A percentile compares a stretch with the other conserved stretches of the same genome.
Conservation (phyloP, 176 grass and related monocot species). For the Thalia dealbata region DNA sequence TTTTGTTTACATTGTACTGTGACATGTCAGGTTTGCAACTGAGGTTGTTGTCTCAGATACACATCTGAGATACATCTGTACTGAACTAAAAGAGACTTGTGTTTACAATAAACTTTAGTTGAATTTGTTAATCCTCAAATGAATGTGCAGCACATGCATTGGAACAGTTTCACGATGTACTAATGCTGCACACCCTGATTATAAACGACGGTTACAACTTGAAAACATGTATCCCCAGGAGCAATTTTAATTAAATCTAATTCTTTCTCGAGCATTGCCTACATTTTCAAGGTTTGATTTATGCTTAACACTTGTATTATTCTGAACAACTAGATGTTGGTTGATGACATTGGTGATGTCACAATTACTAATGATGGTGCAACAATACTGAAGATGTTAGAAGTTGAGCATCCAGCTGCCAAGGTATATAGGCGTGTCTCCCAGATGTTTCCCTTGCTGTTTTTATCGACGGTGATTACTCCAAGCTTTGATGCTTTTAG, state of each 20-base stretch:
- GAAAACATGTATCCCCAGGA: too few relatives aligned
- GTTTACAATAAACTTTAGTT: too few relatives aligned
- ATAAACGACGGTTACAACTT: too few relatives aligned
- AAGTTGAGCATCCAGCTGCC: slow-evolving; percentile 87
- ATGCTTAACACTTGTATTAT: not conserved
- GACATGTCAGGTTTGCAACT: not conserved
- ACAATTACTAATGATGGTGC: slow-evolving; percentile 95
- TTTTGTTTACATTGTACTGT: not conserved
- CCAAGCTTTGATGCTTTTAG: slow-evolving; percentile 28
- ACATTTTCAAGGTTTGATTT: not conserved
- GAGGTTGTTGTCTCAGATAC: too few relatives aligned
- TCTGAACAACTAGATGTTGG: slow-evolving; percentile 46
- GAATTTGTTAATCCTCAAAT: too few relatives aligned
- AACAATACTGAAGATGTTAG: slow-evolving; percentile 91
- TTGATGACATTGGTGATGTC: slow-evolving; percentile 93
- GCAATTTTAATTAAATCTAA: too few relatives aligned
- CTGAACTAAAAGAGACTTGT: too few relatives aligned
- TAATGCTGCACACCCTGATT: too few relatives aligned
- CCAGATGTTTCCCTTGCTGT: not conserved
- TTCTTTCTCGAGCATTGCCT: not conserved
- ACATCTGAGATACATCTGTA: too few relatives aligned
- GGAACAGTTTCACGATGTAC: too few relatives aligned
- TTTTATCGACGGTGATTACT: slow-evolving; percentile 6
- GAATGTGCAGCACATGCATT: too few relatives aligned
- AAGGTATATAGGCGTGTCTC: slow-evolving; percentile 34